Evolutionary conservation across 2,329 filamentous ascomycete species (phyloP).

Genomic region (Endothia cerciana): DNA sequence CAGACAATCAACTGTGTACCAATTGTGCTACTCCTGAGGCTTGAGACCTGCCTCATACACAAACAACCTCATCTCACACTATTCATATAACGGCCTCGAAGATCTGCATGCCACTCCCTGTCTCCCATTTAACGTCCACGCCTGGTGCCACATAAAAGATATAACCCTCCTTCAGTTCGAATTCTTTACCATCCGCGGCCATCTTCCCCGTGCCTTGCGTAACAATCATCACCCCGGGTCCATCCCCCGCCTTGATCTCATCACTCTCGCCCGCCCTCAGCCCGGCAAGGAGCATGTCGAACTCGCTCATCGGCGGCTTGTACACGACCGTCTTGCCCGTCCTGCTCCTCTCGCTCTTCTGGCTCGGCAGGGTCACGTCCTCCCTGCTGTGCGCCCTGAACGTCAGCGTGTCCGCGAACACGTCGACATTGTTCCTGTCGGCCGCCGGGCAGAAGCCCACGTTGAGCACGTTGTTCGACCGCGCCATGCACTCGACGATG

Average conservation of each 20-base stretch:
- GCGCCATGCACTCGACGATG: constrained; percentile 80
- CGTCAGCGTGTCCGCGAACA: constrained; percentile 65
- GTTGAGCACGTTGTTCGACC: constrained; percentile 75
- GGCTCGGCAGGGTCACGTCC: constrained; percentile 58
- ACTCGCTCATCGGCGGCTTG: constrained; percentile 71
- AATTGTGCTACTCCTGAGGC: background rate
- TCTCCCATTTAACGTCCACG: constrained; percentile 39
- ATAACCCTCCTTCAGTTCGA: constrained; percentile 62
- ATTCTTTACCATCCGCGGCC: constrained; percentile 54
- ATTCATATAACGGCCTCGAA: constrained; percentile 39
- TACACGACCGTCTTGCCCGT: constrained; percentile 67
- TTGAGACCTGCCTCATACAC: background rate
- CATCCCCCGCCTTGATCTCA: constrained; percentile 55
- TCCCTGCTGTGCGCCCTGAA: constrained; percentile 64
- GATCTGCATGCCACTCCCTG: constrained; percentile 40
- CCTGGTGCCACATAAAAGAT: constrained; percentile 70
- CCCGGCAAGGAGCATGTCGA: constrained; percentile 66
- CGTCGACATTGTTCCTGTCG: constrained; percentile 65
- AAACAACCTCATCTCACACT: background rate
- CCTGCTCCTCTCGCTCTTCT: constrained; percentile 53
- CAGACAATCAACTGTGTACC: no score
- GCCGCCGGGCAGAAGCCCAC: constrained; percentile 72
- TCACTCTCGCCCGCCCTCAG: constrained; percentile 64
- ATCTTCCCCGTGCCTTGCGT: constrained; percentile 62
- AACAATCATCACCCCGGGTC: constrained; percentile 67